Evolutionary conservation across 306 rosid species (phyloP).

Genomic region (Lagenaria siceraria): DNA sequence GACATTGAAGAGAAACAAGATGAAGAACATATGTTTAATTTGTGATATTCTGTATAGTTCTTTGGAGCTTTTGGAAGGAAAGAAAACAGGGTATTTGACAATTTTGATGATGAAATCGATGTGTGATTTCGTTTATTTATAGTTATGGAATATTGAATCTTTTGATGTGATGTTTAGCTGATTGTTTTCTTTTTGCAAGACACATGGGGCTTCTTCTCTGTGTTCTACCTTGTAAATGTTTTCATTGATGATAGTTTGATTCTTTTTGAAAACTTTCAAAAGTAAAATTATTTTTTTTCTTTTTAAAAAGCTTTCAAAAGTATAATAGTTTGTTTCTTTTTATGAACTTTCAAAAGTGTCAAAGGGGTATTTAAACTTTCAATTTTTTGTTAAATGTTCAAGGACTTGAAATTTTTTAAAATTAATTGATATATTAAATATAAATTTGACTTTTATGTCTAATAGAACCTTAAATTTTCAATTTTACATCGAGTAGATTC

Average conservation of each 20-base stretch:
- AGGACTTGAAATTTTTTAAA: no score
- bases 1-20: background rate
- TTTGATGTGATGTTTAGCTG: background rate
- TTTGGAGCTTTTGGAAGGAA: background rate
- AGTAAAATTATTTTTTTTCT: no score
- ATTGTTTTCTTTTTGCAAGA: background rate
- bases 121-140: background rate
- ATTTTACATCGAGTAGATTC: no score
- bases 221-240: background rate
- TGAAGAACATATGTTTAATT: background rate
- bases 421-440: no score
- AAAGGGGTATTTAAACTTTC: no score
- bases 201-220: background rate
- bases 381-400: no score
- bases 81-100: background rate
- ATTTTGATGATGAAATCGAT: background rate
- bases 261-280: background rate
- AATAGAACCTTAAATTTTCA: no score
- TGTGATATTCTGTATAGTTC: background rate
- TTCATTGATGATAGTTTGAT: background rate
- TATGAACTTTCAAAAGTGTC: no score
- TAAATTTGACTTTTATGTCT: no score
- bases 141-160: background rate
- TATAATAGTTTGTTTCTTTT: no score
- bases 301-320: no score